A percentile compares a stretch with the other conserved stretches of the same genome.
These are phyloP conservation scores for Mallotus repandus DNA, from an alignment of 441 rosid species.

Conservation along the genomic window DNA sequence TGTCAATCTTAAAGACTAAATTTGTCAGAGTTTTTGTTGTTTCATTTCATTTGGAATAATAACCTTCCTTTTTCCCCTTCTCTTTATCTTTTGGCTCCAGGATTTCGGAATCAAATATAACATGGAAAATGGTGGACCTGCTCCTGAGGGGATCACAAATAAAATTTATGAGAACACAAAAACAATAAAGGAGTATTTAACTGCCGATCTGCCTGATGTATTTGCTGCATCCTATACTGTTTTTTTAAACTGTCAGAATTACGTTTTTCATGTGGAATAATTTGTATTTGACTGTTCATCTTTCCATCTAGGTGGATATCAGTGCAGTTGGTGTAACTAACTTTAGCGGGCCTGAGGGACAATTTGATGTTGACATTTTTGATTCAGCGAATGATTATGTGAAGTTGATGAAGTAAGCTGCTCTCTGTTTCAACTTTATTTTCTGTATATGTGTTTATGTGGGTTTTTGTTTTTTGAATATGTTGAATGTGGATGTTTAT, in stretches of 20 bases:
- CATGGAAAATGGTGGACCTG: constrained; percentile 99
- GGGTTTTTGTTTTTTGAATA: neutral
- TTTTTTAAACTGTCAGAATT: no score
- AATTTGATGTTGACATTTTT: constrained; percentile 89
- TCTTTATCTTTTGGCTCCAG: constrained; percentile 36
- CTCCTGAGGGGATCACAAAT: constrained; percentile 94
- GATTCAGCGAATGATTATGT: constrained; percentile 92
- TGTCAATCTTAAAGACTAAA: neutral
- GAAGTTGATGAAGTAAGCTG: constrained; percentile 84
- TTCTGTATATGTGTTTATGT: neutral
- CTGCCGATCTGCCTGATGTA: constrained; percentile 82
- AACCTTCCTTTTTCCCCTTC: neutral
- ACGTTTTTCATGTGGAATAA: neutral
- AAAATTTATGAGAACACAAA: constrained; percentile 93
- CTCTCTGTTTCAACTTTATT: constrained; percentile 15
- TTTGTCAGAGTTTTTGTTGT: neutral
- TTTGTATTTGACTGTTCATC: constrained; percentile 1
- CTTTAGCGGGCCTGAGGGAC: constrained; percentile 82
- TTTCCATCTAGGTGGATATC: constrained; percentile 69
- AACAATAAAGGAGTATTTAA: constrained; percentile 78
- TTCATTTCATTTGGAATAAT: neutral
- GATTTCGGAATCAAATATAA: constrained; percentile 99
- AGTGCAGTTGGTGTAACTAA: constrained; percentile 59
- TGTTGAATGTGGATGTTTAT: neutral
- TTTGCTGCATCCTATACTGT: constrained; percentile 23